Percentiles rank a stretch among this genome's conserved stretches.
Conservation (phyloP, 768 basidiomycete species). For the Kwoniella dendrophila region DNA sequence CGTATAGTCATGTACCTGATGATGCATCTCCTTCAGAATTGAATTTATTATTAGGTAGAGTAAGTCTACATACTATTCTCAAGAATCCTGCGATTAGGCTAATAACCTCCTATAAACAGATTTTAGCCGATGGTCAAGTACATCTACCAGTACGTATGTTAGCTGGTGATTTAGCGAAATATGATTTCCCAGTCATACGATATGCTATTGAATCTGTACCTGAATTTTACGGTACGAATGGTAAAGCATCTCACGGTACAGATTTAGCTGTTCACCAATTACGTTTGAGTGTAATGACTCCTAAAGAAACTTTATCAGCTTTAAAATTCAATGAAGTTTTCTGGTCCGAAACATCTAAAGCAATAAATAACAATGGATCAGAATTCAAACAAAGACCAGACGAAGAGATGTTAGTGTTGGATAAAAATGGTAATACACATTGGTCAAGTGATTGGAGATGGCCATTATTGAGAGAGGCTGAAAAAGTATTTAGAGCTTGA, state of each 20-base stretch:
- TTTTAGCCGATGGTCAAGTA: conserved; percentile 56
- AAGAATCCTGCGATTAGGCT: conserved; percentile 61
- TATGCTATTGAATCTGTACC: conserved; percentile 74
- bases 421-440: conserved; percentile 61
- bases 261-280: conserved; percentile 70
- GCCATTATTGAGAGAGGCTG: conserved; percentile 41
- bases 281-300: conserved; percentile 61
- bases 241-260: conserved; percentile 71
- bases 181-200: conserved; percentile 67
- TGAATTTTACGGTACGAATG: conserved; percentile 63
- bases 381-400: conserved; percentile 52
- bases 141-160: conserved; percentile 69
- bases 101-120: neutral
- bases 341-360: conserved; percentile 58
- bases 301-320: conserved; percentile 61
- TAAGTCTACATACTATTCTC: conserved; percentile 56
- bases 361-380: conserved; percentile 45
- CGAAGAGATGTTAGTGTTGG: conserved; percentile 61
- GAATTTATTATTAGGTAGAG: conserved; percentile 63
- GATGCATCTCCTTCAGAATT: conserved; percentile 60
- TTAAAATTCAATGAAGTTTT: conserved; percentile 65
- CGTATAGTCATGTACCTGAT: conserved; percentile 59
- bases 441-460: conserved; percentile 66
- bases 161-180: conserved; percentile 63
- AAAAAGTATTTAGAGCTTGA: conserved; percentile 27